phyloP scores from a whole-genome alignment of 495 filamentous ascomycete genomes.

The Penicillium maclennaniae region DNA sequence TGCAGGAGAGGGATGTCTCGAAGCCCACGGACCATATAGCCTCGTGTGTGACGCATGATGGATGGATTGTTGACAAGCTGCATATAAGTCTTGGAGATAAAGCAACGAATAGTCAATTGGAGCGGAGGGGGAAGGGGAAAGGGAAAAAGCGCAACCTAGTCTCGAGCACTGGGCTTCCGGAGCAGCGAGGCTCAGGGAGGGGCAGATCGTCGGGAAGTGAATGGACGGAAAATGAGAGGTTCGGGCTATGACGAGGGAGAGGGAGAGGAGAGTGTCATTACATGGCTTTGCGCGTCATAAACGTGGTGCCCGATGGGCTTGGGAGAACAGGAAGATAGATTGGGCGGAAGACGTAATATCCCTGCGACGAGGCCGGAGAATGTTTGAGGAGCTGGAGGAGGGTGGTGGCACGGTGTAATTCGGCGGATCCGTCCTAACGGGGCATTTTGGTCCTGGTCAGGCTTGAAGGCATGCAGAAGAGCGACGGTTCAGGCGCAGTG shows the following conservation, averaged over 20 bases:
- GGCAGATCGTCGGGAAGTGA: slow-evolving; percentile 14
- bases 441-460: slow-evolving; percentile 25
- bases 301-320: slow-evolving; percentile 20
- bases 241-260: slow-evolving; percentile 13
- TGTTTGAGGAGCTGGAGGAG: slow-evolving; percentile 6
- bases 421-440: slow-evolving; percentile 20
- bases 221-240: slow-evolving; percentile 1
- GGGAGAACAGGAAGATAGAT: slow-evolving; percentile 5
- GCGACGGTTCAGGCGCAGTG: slow-evolving; percentile 9
- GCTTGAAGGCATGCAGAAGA: slow-evolving; percentile 28
- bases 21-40: slow-evolving; percentile 9
- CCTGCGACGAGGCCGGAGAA: slow-evolving; percentile 2
- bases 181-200: slow-evolving; percentile 16
- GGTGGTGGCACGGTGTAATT: slow-evolving; percentile 29
- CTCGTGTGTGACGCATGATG: slow-evolving; percentile 19
- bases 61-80: slow-evolving; percentile 8
- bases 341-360: slow-evolving; percentile 11
- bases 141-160: not conserved
- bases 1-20: slow-evolving; percentile 4
- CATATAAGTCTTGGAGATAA: slow-evolving; percentile 3
- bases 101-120: slow-evolving; percentile 3
- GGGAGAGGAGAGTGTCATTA: not conserved
- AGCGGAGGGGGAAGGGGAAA: not conserved
- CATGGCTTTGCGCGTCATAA: slow-evolving; percentile 20
- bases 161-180: slow-evolving; percentile 1